phyloP scores from a whole-genome alignment of 1,284 basidiomycete species.

The Boletus sp. region DNA sequence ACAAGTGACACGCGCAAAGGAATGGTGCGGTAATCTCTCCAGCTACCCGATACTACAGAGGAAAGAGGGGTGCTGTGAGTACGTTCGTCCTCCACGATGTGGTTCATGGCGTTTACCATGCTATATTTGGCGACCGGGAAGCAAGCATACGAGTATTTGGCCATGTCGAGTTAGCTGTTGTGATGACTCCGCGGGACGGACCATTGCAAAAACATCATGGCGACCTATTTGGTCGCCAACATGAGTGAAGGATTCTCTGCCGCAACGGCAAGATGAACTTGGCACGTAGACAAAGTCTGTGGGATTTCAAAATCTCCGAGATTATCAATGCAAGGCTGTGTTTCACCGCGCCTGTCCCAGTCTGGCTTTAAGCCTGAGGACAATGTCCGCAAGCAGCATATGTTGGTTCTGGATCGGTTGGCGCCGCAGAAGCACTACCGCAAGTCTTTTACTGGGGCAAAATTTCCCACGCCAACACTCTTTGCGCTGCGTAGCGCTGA shows the following conservation, averaged over 20 bases:
- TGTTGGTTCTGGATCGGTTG: too few relatives aligned
- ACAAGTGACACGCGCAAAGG: too few relatives aligned
- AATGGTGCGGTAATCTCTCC: not conserved
- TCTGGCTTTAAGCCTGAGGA: too few relatives aligned
- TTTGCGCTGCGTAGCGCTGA: not conserved
- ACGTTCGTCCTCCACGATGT: not conserved
- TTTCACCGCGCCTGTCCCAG: too few relatives aligned
- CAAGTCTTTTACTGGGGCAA: too few relatives aligned
- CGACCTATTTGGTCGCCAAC: not conserved
- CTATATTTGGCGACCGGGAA: not conserved
- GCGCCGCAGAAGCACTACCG: too few relatives aligned
- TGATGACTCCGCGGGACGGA: conserved; percentile 6
- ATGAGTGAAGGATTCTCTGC: not conserved
- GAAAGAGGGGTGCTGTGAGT: not conserved
- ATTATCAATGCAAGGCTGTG: too few relatives aligned
- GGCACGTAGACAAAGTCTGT: not conserved
- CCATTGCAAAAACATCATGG: not conserved
- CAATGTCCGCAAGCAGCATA: too few relatives aligned
- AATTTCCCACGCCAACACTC: conserved; percentile 16
- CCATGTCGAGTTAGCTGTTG: not conserved
- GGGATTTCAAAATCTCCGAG: too few relatives aligned
- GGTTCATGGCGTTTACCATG: not conserved
- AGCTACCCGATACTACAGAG: not conserved
- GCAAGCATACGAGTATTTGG: not conserved
- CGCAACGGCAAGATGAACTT: not conserved